These are phyloP conservation scores for Tricholoma sp. DNA, from an alignment of 768 basidiomycete genomes.

Conservation along the genomic window DNA sequence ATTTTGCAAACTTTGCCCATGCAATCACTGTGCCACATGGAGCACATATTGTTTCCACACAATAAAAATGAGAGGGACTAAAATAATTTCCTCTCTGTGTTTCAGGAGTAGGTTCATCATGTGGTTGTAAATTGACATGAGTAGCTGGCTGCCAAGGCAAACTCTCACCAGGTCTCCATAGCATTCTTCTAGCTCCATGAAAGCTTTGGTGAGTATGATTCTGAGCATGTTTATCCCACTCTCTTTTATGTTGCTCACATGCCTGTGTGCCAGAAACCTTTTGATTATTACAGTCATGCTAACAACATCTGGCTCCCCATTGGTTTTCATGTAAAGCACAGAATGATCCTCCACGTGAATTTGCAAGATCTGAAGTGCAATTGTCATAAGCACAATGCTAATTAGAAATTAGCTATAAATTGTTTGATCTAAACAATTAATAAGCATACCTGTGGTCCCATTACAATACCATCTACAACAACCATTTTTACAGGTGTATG, in stretches of 20 bases:
- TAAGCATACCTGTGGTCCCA: too few species aligned
- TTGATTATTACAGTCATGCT: neutral
- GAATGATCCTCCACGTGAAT: neutral
- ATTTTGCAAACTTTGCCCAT: too few species aligned
- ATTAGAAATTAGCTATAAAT: too few species aligned
- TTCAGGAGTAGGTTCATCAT: neutral
- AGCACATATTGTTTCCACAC: neutral
- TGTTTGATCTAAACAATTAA: too few species aligned
- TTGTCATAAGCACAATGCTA: too few species aligned
- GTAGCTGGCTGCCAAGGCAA: neutral
- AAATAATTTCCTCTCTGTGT: neutral
- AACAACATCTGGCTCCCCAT: neutral
- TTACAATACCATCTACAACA: too few species aligned
- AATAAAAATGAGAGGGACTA: neutral
- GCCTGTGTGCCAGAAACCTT: neutral
- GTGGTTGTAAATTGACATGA: neutral
- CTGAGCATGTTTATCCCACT: too few species aligned
- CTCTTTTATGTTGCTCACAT: neutral
- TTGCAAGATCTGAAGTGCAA: neutral
- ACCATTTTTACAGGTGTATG: too few species aligned
- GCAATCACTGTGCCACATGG: too few species aligned
- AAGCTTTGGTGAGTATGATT: too few species aligned
- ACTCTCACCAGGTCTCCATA: neutral
- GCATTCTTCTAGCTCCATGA: too few species aligned
- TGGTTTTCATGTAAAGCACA: neutral